These are phyloP conservation scores for Xylariaceae sp. DNA, from an alignment of 2,329 filamentous ascomycete species.

Conservation along the genomic window DNA sequence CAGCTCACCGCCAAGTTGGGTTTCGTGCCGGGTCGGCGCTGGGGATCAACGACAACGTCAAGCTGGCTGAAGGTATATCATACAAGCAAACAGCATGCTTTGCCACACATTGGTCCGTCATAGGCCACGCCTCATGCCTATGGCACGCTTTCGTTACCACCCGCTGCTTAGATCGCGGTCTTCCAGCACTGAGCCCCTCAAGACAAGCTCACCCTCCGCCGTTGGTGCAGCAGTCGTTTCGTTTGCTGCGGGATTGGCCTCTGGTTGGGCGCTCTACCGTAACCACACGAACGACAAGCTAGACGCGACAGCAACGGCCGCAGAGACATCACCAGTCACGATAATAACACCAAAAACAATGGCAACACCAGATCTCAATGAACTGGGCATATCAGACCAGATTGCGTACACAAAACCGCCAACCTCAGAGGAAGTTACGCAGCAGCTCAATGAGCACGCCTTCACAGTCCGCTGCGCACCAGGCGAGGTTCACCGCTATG, in stretches of 20 bases:
- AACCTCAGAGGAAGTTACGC: constrained; percentile 28
- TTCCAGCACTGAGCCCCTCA: constrained; percentile 21
- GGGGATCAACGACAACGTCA: background rate
- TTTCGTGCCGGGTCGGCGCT: background rate
- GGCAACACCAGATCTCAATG: constrained; percentile 27
- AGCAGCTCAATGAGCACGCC: constrained; percentile 30
- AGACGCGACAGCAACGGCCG: constrained; percentile 7
- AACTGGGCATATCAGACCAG: constrained; percentile 25
- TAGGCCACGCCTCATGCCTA: constrained; percentile 21
- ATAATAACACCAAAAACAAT: background rate
- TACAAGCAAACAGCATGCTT: constrained; percentile 16
- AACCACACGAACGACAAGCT: constrained; percentile 4
- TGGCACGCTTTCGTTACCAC: constrained; percentile 14
- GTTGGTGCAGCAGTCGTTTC: constrained; percentile 13
- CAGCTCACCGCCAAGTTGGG: background rate
- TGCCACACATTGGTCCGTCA: constrained; percentile 21
- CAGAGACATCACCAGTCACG: background rate
- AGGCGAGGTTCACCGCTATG: constrained; percentile 28
- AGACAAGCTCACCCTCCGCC: constrained; percentile 10
- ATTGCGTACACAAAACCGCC: constrained; percentile 26
- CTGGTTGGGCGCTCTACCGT: constrained; percentile 16
- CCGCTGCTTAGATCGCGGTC: constrained; percentile 19
- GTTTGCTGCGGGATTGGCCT: constrained; percentile 21
- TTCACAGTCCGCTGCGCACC: constrained; percentile 18
- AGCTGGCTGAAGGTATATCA: background rate